These are phyloP conservation scores for Magnolia kwangsiensis DNA, from an alignment of 164 flowering plant species.

Conservation along the genomic window DNA sequence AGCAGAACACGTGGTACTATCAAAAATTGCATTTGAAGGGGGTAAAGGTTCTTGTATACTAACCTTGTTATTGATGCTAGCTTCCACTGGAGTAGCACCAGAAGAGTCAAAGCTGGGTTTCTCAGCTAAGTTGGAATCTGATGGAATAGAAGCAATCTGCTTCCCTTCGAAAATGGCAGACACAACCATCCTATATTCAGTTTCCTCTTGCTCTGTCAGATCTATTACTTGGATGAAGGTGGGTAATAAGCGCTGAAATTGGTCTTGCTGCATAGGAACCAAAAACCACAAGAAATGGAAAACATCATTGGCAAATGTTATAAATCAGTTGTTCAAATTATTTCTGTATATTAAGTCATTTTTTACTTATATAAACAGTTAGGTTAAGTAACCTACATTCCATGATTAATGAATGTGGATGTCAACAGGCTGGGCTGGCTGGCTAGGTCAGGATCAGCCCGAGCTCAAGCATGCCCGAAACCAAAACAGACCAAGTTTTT, in stretches of 20 bases:
- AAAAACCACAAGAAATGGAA: background rate
- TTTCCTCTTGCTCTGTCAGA: constrained; percentile 76
- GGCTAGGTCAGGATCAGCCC: too few species aligned
- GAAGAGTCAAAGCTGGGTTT: constrained; percentile 25
- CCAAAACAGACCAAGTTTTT: too few species aligned
- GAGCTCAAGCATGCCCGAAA: too few species aligned
- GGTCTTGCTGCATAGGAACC: constrained; percentile 65
- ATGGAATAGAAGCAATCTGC: constrained; percentile 35
- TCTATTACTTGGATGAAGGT: constrained; percentile 92
- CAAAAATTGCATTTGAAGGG: background rate
- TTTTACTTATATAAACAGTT: background rate
- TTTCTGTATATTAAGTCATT: too few species aligned
- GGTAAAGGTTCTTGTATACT: constrained; percentile 7
- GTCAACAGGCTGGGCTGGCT: too few species aligned
- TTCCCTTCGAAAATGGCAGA: constrained; percentile 81
- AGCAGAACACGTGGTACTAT: too few species aligned
- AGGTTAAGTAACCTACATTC: background rate
- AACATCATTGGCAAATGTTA: background rate
- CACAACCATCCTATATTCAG: constrained; percentile 68
- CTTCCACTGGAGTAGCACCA: constrained; percentile 39
- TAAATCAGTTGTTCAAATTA: too few species aligned
- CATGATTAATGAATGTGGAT: background rate
- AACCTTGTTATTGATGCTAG: constrained; percentile 82
- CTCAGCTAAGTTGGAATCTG: constrained; percentile 22
- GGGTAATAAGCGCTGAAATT: constrained; percentile 72